Evolutionary conservation across 169 alveolate species (phyloP).

Genomic region (Cryptosporidium baileyi): DNA sequence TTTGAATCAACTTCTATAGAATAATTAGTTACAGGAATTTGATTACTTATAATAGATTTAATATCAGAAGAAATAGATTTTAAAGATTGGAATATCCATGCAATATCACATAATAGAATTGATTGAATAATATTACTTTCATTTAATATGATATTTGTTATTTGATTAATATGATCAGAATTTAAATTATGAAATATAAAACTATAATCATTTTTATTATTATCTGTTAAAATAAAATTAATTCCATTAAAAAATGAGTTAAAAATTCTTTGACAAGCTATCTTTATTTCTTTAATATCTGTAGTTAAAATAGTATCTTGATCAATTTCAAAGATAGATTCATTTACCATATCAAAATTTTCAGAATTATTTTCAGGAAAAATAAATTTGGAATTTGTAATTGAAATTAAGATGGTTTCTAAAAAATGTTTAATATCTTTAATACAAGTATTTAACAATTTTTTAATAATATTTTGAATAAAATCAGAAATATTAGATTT

Average conservation of each 20-base stretch:
- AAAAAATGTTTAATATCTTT: neutral
- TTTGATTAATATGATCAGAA: neutral
- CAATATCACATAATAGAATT: slow-evolving; percentile 8
- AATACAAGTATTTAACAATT: neutral
- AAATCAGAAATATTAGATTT: neutral
- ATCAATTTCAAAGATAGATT: slow-evolving; percentile 7
- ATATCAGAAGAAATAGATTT: slow-evolving; percentile 10
- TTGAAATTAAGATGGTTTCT: neutral
- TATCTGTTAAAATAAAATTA: neutral
- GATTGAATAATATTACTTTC: slow-evolving; percentile 9
- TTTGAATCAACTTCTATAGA: slow-evolving; percentile 18
- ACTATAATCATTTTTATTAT: neutral
- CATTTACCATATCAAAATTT: slow-evolving; percentile 4
- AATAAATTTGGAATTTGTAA: slow-evolving; percentile 15
- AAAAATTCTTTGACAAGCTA: slow-evolving; percentile 13
- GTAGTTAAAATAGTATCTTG: slow-evolving; percentile 13
- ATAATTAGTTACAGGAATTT: slow-evolving; percentile 1
- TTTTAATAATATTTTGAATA: neutral
- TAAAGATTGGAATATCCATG: slow-evolving; percentile 25
- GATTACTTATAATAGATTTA: neutral
- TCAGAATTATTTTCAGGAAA: slow-evolving; percentile 38
- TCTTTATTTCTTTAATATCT: slow-evolving; percentile 12
- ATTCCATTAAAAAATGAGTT: neutral
- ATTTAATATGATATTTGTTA: neutral
- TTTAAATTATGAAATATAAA: neutral